Base-by-base conservation (phyloP, 495 filamentous ascomycete species). In the Lentithecium fluviatile region DNA sequence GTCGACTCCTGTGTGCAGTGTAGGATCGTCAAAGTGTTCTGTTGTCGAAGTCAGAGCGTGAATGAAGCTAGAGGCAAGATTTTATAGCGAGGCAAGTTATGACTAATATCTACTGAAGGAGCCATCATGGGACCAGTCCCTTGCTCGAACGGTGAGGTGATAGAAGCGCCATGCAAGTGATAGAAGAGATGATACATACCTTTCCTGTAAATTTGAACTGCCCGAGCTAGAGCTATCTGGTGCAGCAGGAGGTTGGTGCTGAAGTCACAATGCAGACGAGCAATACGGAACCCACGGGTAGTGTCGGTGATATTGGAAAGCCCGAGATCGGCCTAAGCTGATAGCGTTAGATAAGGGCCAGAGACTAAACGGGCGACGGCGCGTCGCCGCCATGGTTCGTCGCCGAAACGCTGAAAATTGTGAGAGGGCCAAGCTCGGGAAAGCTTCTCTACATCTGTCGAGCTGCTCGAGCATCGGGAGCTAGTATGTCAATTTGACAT, bases 311-410 rank as follows among this genome's bases (percentile, higher is more conserved):
- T 8, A 19, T 15, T 26, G 38, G n/a, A 21, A 42, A n/a, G 26
- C 54, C 59, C 64, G 58, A 63, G 38, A 65, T 62, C 58, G 58
- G 64, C 52, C 58, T 21, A 67, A 23, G n/a, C 7, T 25, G 48
- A 56, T 59, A 58, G 48, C 53, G 55, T 58, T 58, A 62, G 59
- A 67, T 62, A 67, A 67, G 58, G 62, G 51, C 40, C 34, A 52
- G 15, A n/a, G n/a, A n/a, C n/a, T n/a, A n/a, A n/a, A 50, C 6
- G 23, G 25, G 32, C 36, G 54, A 23, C 45, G 54, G 51, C 45
- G 40, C 40, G 15, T 43, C 40, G 15, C 40, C 40, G 40, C 13
- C 40, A 43, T 43, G 40, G 15, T 43, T 43, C 29, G 29, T 10
- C 10, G 29, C 29, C 10, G 29, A 10, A 32, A 32, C 10, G 29